Evolutionary conservation across 495 filamentous ascomycete genomes (phyloP).

Genomic region (Hypoxylon lienhwacheense): DNA sequence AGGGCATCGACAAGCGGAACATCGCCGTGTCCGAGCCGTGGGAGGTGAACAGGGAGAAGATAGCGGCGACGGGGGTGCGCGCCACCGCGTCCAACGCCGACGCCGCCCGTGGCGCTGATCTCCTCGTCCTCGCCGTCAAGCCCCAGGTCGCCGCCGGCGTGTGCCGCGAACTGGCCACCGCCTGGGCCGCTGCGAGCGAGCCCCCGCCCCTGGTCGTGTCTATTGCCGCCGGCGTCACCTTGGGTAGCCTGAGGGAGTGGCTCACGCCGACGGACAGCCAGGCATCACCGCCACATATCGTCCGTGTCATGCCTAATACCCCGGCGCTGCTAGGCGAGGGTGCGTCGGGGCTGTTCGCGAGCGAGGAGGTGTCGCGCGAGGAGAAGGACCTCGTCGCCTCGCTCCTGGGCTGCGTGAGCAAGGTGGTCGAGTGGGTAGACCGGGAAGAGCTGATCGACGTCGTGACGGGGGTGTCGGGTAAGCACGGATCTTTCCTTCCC

Average conservation of each 20-base stretch:
- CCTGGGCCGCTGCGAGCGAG: conserved; percentile 33
- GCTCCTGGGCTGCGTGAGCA: conserved; percentile 39
- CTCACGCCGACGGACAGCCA: conserved; percentile 37
- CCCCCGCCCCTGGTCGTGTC: conserved; percentile 47
- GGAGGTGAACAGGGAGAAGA: conserved; percentile 42
- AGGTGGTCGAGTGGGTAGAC: conserved; percentile 40
- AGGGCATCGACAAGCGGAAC: conserved; percentile 44
- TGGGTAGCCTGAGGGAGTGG: conserved; percentile 38
- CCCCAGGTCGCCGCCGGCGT: conserved; percentile 42
- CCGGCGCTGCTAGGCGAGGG: conserved; percentile 44
- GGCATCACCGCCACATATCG: conserved; percentile 38
- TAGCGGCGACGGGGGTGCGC: conserved; percentile 36
- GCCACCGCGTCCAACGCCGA: conserved; percentile 42
- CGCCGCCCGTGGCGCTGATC: conserved; percentile 34
- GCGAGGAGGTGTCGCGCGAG: conserved; percentile 33
- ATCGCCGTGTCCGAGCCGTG: conserved; percentile 47
- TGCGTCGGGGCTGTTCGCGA: conserved; percentile 41
- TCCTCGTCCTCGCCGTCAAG: conserved; percentile 45
- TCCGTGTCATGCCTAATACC: conserved; percentile 48
- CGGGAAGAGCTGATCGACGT: conserved; percentile 43
- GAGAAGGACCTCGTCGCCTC: conserved; percentile 40
- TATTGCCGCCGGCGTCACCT: conserved; percentile 43
- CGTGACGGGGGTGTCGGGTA: conserved; percentile 45
- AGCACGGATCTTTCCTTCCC: conserved; percentile 9
- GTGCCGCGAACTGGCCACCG: conserved; percentile 38